Conservation (phyloP, 2,329 filamentous ascomycete genomes). For the Myriosclerotinia scirpicola region DNA sequence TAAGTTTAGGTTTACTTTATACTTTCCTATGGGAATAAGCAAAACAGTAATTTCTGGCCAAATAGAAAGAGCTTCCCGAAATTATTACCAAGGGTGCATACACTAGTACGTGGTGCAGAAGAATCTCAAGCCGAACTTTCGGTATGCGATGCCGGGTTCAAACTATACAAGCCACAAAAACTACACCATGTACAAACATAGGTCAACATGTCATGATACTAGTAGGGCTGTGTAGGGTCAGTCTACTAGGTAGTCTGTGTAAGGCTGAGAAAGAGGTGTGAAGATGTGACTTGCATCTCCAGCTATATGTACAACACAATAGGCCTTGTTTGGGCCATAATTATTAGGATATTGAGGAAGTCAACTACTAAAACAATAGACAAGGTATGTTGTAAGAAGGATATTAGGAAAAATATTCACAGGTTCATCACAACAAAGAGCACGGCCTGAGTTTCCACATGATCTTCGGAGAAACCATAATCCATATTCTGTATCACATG, state of each 20-base stretch:
- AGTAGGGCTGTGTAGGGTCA: not conserved
- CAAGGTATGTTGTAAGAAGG: not conserved
- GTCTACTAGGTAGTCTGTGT: not conserved
- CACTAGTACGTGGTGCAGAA: no score
- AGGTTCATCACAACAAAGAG: not conserved
- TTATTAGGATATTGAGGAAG: not conserved
- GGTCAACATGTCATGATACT: no score
- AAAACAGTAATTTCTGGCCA: no score
- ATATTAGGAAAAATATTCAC: not conserved
- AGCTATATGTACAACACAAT: not conserved
- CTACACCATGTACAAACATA: no score
- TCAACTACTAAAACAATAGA: not conserved
- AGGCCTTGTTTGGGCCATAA: not conserved
- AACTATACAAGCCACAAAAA: no score
- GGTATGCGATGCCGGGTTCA: no score
- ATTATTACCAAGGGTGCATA: no score
- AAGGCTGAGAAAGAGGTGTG: not conserved
- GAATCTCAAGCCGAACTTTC: no score
- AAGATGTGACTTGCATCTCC: not conserved
- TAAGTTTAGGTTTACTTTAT: no score
- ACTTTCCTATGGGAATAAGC: no score
- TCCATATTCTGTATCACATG: no score
- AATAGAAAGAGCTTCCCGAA: no score
- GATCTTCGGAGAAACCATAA: not conserved
- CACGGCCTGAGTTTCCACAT: not conserved